Evolutionary conservation across 208 protist genomes (phyloP), one percentile per base, ranked within the genome.

Genomic region (Herpetomonas tarakana): DNA sequence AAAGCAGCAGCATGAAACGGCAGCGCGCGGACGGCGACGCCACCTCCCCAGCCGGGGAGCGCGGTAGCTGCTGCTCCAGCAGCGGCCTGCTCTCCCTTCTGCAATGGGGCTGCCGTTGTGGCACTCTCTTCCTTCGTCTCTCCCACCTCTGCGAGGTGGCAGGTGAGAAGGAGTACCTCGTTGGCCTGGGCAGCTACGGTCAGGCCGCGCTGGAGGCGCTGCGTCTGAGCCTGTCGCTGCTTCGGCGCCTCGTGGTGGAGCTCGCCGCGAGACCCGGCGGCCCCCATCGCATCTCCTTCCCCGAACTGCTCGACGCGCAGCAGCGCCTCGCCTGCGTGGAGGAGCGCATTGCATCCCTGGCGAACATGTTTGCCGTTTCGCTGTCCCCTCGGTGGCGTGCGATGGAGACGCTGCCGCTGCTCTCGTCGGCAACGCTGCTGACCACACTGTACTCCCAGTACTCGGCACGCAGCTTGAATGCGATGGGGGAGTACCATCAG

Each of bases 141-240:
- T 52, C 68, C 6, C 65, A 70, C 4, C 74, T 94, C 9, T 88
- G 81, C 65, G 68, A 58, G 0, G 63, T 82, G 14, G 68, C 83
- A 0, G 68, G 74, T 24, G 55, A 60, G 35, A 58, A 65, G 28
- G 52, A 68, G n/a, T 53, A 71, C 58, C 77, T 70, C 1, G 71
- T 65, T 9, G 64, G 61, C 24, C 71, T 94, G n/a, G 88, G 88
- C 25, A 78, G 72, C 58, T 94, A 94, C 66, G 88, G 88, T 7
- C 71, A 65, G 56, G 76, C 81, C 58, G 81, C 83, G 6, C 72
- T 91, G 35, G 78, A 74, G 24, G 76, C 74, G 25, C 52, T 94
- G 22, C 81, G 76, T 0, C 18, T 60, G 7, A 21, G 71, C 0
- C 56, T 89, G 9, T 58, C 65, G 2, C 28, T 89, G 9, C 27